phyloP scores from a whole-genome alignment of 2,329 filamentous ascomycete species.

The Sporothrix inflata region DNA sequence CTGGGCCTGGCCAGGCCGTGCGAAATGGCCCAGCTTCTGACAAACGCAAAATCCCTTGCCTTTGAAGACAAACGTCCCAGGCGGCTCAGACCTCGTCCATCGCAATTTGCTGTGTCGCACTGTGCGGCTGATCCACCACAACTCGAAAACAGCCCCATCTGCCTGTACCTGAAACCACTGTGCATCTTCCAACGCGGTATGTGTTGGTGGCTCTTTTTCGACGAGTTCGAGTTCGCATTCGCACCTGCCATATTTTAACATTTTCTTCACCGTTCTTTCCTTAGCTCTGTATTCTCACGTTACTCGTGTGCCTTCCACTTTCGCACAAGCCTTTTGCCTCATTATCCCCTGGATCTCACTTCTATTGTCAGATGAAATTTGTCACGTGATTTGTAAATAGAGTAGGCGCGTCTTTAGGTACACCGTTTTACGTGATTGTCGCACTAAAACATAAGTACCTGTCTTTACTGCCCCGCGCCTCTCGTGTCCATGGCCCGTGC shows the following conservation, averaged over 20 bases:
- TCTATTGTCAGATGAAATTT: neutral
- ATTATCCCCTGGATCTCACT: neutral
- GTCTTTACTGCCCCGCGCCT: slow-evolving; percentile 28
- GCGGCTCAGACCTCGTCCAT: neutral
- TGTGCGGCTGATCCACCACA: slow-evolving; percentile 16
- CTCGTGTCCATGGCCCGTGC: slow-evolving; percentile 31
- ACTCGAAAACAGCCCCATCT: slow-evolving; percentile 4
- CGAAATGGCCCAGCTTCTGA: neutral
- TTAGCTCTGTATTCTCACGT: neutral
- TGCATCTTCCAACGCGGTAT: neutral
- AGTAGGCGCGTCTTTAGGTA: neutral
- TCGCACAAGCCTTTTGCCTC: neutral
- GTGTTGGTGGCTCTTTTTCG: slow-evolving; percentile 9
- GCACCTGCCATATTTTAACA: neutral
- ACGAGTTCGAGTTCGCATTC: neutral
- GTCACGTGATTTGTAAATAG: neutral
- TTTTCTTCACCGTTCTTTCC: neutral
- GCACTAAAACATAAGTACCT: slow-evolving; percentile 11
- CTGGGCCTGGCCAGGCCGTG: slow-evolving; percentile 16
- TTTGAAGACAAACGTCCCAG: neutral
- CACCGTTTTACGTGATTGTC: neutral
- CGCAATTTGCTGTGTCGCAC: slow-evolving; percentile 5
- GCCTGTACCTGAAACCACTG: slow-evolving; percentile 15
- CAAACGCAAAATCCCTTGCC: neutral
- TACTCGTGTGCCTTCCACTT: neutral